Base-by-base conservation (phyloP, 352 stramenopile species). In the Phytophthora capsici region DNA sequence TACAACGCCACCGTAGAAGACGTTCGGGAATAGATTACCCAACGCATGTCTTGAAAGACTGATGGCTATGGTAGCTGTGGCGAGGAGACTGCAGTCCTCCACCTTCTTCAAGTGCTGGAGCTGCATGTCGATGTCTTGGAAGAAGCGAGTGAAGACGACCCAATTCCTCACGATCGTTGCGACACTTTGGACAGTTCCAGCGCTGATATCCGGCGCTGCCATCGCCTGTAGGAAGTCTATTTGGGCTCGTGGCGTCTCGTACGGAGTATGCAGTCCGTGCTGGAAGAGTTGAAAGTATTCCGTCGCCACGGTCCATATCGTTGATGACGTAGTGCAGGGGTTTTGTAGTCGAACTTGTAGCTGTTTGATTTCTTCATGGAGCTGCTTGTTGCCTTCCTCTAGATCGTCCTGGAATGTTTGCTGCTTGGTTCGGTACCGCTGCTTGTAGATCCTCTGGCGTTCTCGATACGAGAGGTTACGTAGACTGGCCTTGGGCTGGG, bases 201-300 rank as follows among this genome's bases (percentile, higher is more conserved):
- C 43, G 8, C 28, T 34, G 20, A 63, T 16, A 8, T 55, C 43
- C 4, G 13, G 20, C 3, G 32, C 9, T 45, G 47, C 48, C 1
- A 45, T 32, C 1, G 20, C 43, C 38, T 9, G 23, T 6, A 62
- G 32, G 32, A 53, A 53, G 14, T 53, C 17, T 0, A 53, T 4
- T 12, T 37, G 28, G 3, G 19, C 14, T n/a, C 12, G 25, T 9
- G 14, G 4, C 26, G 19, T 30, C 5, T 34, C 48, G 7, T 17
- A n/a, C 23, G 0, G 48, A 45, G 6, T 14, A 19, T 28, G 23
- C n/a, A 41, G 37, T 4, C 38, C 52, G 14, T 8, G 26, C 6
- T 20, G 16, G 22, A 62, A 54, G 13, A 63, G 9, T 1, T 32
- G 32, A 17, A 54, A 63, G 12, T 48, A 55, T 12, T 48, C 43